phyloP scores from a whole-genome alignment of 768 basidiomycete genomes.

The Pleurotus cornucopiae region DNA sequence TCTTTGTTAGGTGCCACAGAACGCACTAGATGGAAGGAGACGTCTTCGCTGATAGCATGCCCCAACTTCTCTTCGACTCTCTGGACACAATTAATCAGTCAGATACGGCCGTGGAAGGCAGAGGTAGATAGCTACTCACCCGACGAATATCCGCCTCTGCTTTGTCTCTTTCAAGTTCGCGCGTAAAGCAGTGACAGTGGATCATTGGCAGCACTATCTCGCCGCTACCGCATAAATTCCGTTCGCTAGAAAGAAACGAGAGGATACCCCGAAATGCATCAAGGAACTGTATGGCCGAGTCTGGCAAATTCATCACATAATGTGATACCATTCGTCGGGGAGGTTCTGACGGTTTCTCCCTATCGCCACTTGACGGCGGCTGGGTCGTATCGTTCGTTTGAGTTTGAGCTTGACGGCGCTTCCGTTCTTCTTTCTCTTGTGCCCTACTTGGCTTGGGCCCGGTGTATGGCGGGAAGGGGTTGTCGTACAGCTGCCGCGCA shows the following conservation, averaged over 20 bases:
- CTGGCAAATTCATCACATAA: constrained; percentile 98
- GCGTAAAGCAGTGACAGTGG: constrained; percentile 95
- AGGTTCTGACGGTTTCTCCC: constrained; percentile 14
- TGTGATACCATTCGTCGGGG: constrained; percentile 65
- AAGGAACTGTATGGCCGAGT: constrained; percentile 85
- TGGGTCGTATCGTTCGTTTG: constrained; percentile 6
- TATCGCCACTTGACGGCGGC: constrained; percentile 8
- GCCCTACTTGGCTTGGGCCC: constrained; percentile 47
- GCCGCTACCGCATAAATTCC: constrained; percentile 20
- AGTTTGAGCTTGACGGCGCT: constrained; percentile 31
- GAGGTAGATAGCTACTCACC: constrained; percentile 42
- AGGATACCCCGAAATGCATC: constrained; percentile 83
- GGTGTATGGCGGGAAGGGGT: constrained; percentile 62
- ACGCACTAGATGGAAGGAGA: constrained; percentile 71
- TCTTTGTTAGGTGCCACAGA: constrained; percentile 95
- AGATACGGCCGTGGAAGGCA: constrained; percentile 11
- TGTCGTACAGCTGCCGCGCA: constrained; percentile 45
- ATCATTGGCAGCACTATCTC: constrained; percentile 76
- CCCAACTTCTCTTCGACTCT: constrained; percentile 69
- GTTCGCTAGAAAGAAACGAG: constrained; percentile 19
- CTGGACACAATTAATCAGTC: constrained; percentile 32
- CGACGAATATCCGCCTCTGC: constrained; percentile 77
- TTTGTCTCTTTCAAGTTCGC: constrained; percentile 63
- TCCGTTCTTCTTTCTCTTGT: constrained; percentile 35
- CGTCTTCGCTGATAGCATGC: constrained; percentile 42